Conservation (phyloP, 1,284 basidiomycete species). For the Cystobasidium sp. region DNA sequence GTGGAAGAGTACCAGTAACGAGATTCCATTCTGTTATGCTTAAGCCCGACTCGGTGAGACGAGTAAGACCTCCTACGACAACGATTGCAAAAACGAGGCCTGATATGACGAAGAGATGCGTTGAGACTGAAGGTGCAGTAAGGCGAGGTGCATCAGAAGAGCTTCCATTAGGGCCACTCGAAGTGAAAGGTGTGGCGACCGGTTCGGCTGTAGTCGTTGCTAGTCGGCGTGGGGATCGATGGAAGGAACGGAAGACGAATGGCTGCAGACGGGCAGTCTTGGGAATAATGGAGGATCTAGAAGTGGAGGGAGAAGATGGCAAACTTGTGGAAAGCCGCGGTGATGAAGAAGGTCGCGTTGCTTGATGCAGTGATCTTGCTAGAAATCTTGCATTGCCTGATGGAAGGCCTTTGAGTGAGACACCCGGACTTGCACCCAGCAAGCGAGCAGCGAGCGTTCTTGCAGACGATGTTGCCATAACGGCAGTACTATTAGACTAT, state of each 20-base stretch:
- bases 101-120: conserved; percentile 82
- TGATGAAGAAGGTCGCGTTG: conserved; percentile 9
- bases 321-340: conserved; percentile 3
- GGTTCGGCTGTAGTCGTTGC: neutral
- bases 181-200: conserved; percentile 31
- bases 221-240: neutral
- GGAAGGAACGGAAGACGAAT: neutral
- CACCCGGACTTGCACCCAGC: conserved; percentile 3
- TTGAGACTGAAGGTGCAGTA: conserved; percentile 70
- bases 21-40: conserved; percentile 99
- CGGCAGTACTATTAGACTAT: neutral
- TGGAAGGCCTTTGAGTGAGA: conserved; percentile 1
- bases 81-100: conserved; percentile 87
- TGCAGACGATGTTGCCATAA: neutral
- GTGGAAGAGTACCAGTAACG: conserved; percentile 86
- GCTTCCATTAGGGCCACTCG: conserved; percentile 8
- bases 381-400: conserved; percentile 23
- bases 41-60: conserved; percentile 94
- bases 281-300: neutral
- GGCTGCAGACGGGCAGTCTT: neutral
- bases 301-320: neutral
- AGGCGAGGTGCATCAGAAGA: conserved; percentile 62
- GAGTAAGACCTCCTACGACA: conserved; percentile 93
- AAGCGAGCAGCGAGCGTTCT: conserved; percentile 9
- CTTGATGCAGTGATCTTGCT: conserved; percentile 15